These are phyloP conservation scores for sunflower (Helianthus annuus) DNA, from an alignment of 129 eudicot genomes.

Conservation along the genomic window HanXRQr2.0-SUNRISE NC_035447.2:116391761-116392260, in stretches of 20 bases:
- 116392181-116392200: background rate
- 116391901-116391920: constrained; percentile 94
- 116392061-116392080: constrained; percentile 7
- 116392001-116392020: constrained; percentile 73
- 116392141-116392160: background rate
- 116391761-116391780: constrained; percentile 39
- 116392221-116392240: too few relatives aligned
- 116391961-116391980: constrained; percentile 65
- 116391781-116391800: constrained; percentile 43
- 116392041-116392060: constrained; percentile 32
- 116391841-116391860: constrained; percentile 56
- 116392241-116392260: too few relatives aligned
- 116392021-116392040: constrained; percentile 61
- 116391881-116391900: constrained; percentile 64
- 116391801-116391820: constrained; percentile 53
- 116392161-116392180: background rate
- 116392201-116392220: too few relatives aligned
- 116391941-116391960: constrained; percentile 85
- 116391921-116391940: constrained; percentile 72
- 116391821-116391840: constrained; percentile 58
- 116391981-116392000: constrained; percentile 44
- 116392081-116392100: constrained; percentile 22
- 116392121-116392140: constrained; percentile 25
- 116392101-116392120: constrained; percentile 25
- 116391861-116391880: constrained; percentile 59